Evolutionary conservation across 495 filamentous ascomycete species (phyloP), one percentile per base, ranked within the genome.

Genomic region (Penicillium desertorum): DNA sequence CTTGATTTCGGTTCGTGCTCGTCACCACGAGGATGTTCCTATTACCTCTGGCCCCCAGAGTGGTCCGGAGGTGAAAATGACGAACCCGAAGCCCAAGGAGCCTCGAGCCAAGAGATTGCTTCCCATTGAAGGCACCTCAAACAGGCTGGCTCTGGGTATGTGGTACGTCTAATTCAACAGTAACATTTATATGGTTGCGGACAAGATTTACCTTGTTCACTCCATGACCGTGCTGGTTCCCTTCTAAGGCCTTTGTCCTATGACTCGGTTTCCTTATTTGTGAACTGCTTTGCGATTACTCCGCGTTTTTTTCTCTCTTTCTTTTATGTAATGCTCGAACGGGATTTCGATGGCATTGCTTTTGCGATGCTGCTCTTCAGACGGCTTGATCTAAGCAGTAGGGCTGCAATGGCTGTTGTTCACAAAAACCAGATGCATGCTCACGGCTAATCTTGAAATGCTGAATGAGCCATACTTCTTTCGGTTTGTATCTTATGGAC

Each of bases 1-100:
- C 70, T 69, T 98, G 56, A 91, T 92, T 19, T 85, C 91, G 9
- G 83, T 84, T 50, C 89, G 94, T 47, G 92, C 87, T 10, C 83
- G 83, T 45, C 73, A 82, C n/a, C 93, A 98, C 29, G 72, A 78
- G 37, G 62, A 75, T 52, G 65, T 71, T 9, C 62, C 77, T 25
- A 60, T 71, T 12, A 69, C 64, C 19, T 66, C 68, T 10, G 79
- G 77, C 19, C 75, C 78, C 34, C 76, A 73, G 52, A 74, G 72
- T 49, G 78, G 79, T 23, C 69, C 67, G 5, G 68, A 73, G 36
- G 62, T 71, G 46, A 71, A 69, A 29, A 60, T 70, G 10, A 71
- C 68, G 4, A 70, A 71, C 57, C 72, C 70, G 10, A 69, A 72
- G 58, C 74, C 71, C 2, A 67, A 70, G 57, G 57, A 62, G 16